These are phyloP conservation scores for Ophiostoma sp. DNA, from an alignment of 2,329 filamentous ascomycete genomes.

Conservation along the genomic window DNA sequence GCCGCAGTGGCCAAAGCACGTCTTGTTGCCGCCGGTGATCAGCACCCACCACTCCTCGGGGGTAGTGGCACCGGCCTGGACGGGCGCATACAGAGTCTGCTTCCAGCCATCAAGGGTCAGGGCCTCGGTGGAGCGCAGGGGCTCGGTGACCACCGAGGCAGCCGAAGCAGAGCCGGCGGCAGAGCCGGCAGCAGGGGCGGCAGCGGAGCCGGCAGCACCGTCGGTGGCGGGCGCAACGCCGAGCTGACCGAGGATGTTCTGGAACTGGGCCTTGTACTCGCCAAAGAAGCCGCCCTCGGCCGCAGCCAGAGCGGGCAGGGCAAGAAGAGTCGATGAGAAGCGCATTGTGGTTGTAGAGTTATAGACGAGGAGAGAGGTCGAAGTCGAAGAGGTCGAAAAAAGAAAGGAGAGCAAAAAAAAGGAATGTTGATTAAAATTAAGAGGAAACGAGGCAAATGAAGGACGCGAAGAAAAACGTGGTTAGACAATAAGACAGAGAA, in stretches of 20 bases:
- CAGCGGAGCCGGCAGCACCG: constrained; percentile 34
- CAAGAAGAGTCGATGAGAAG: constrained; percentile 48
- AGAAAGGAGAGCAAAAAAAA: constrained; percentile 8
- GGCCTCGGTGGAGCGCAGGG: not conserved
- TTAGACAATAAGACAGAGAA: not conserved
- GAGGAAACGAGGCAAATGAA: constrained; percentile 9
- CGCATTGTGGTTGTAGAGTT: constrained; percentile 47
- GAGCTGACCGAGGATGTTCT: constrained; percentile 56
- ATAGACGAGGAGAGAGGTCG: not conserved
- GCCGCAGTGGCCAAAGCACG: constrained; percentile 65
- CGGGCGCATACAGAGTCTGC: constrained; percentile 58
- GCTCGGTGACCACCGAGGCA: constrained; percentile 29
- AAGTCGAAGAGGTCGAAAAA: not conserved
- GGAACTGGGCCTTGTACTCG: constrained; percentile 59
- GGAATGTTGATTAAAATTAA: constrained; percentile 14
- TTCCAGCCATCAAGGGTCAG: constrained; percentile 68
- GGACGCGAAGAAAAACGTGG: constrained; percentile 1
- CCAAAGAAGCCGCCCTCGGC: constrained; percentile 44
- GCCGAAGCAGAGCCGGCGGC: constrained; percentile 45
- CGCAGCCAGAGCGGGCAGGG: constrained; percentile 51
- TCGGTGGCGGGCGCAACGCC: constrained; percentile 48
- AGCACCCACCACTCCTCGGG: constrained; percentile 74
- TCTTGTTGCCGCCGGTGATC: constrained; percentile 70
- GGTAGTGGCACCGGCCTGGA: constrained; percentile 52
- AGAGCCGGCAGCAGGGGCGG: constrained; percentile 35